These are phyloP conservation scores for Metarhizium anisopliae DNA, from an alignment of 2,329 filamentous ascomycete species.

Conservation along the genomic window DNA sequence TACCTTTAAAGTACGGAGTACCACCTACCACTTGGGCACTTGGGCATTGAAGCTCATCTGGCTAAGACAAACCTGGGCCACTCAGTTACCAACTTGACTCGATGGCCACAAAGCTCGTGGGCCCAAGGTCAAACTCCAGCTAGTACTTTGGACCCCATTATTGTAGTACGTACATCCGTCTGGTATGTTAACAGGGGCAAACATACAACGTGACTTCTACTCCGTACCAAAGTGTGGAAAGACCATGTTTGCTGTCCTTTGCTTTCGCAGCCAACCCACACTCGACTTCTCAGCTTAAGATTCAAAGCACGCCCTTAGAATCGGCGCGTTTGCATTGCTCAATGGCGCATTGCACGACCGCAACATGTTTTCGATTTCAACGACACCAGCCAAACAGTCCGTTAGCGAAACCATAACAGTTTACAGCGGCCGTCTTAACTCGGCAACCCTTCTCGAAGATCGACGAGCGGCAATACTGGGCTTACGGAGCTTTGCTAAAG, in stretches of 20 bases:
- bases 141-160: no score
- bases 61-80: no score
- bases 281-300: not conserved
- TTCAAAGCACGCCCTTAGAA: not conserved
- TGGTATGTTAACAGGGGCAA: no score
- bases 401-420: conserved; percentile 90
- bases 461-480: conserved; percentile 87
- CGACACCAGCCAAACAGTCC: conserved; percentile 87
- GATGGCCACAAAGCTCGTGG: no score
- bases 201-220: not conserved
- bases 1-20: no score
- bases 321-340: conserved; percentile 7
- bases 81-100: no score
- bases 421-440: conserved; percentile 77
- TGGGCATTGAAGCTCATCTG: no score
- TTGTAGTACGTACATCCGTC: not conserved
- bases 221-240: no score
- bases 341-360: conserved; percentile 20
- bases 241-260: not conserved
- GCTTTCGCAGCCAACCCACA: not conserved
- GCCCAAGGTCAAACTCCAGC: no score
- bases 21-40: no score
- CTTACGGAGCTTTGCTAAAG: conserved; percentile 89
- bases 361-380: conserved; percentile 54
- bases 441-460: conserved; percentile 88